Percentiles rank a stretch among this genome's conserved stretches.
phyloP scores from a whole-genome alignment of 257 asterid species.

The Coffea eugenioides region DNA sequence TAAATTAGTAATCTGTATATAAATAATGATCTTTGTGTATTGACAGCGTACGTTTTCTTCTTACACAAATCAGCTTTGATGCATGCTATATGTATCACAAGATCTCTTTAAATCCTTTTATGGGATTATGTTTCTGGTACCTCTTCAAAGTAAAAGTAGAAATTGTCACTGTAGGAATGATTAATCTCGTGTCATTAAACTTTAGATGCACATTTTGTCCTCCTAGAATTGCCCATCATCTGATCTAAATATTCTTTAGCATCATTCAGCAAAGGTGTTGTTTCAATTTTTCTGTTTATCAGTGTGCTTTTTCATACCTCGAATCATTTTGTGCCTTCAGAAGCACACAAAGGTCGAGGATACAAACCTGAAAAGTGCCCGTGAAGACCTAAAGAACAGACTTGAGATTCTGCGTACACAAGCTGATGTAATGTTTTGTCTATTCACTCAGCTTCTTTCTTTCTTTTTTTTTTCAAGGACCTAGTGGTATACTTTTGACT shows the following conservation, averaged over 20 bases:
- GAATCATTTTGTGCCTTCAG: constrained; percentile 36
- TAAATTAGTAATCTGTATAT: too few species aligned
- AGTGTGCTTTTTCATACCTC: not conserved
- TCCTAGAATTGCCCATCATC: not conserved
- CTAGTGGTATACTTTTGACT: constrained; percentile 22
- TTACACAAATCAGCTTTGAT: not conserved
- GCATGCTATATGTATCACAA: not conserved
- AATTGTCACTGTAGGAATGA: not conserved
- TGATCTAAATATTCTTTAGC: not conserved
- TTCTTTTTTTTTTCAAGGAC: constrained; percentile 14
- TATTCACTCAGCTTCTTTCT: not conserved
- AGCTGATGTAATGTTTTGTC: constrained; percentile 57
- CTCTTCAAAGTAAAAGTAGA: not conserved
- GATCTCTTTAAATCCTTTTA: not conserved
- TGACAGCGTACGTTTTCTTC: not conserved
- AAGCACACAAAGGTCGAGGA: constrained; percentile 66
- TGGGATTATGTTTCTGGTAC: not conserved
- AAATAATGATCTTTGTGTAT: not conserved
- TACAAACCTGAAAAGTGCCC: constrained; percentile 55
- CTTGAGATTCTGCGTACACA: constrained; percentile 90
- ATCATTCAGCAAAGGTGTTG: constrained; percentile 7
- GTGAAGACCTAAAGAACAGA: constrained; percentile 87
- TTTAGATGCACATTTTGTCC: not conserved
- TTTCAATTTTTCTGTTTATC: constrained; percentile 10
- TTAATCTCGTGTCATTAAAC: not conserved